Evolutionary conservation across 2,329 filamentous ascomycete species (phyloP).

Genomic region (Aspergillus ustus): DNA sequence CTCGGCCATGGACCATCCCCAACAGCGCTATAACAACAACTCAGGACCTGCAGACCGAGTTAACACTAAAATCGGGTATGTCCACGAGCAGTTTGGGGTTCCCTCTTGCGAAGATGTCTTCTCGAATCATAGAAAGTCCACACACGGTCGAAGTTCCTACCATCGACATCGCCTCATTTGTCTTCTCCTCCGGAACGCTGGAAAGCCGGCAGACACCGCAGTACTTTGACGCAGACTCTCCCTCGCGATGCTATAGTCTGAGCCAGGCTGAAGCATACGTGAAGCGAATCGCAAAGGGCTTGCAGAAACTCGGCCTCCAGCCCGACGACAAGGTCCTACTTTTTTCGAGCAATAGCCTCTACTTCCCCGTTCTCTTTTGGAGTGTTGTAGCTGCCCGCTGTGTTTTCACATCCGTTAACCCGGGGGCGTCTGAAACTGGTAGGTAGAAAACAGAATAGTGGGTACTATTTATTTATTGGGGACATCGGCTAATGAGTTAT

Average conservation of each 20-base stretch:
- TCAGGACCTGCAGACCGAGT: too few relatives aligned
- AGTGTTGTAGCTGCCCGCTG: conserved; percentile 10
- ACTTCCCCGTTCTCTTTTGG: conserved; percentile 14
- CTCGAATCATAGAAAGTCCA: conserved; percentile 1
- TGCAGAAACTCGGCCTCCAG: conserved; percentile 7
- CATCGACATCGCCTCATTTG: conserved; percentile 17
- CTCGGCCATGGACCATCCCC: too few relatives aligned
- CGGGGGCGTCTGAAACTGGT: conserved; percentile 6
- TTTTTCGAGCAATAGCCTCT: conserved; percentile 8
- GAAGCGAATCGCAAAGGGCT: conserved; percentile 11
- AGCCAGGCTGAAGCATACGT: conserved; percentile 12
- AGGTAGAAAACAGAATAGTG: background rate
- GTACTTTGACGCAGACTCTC: conserved; percentile 14
- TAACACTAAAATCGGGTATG: too few relatives aligned
- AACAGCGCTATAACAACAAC: too few relatives aligned
- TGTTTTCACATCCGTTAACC: conserved; percentile 13
- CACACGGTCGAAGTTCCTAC: conserved; percentile 8
- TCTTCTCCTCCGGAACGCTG: conserved; percentile 3
- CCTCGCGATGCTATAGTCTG: conserved; percentile 10
- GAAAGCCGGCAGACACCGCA: conserved; percentile 6
- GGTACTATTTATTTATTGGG: background rate
- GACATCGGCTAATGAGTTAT: too few relatives aligned
- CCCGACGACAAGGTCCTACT: conserved; percentile 17
- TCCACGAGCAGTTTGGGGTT: too few relatives aligned
- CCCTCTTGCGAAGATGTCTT: too few relatives aligned